Conservation (phyloP, 306 rosid species). For the Cyclanthera cordifolia region DNA sequence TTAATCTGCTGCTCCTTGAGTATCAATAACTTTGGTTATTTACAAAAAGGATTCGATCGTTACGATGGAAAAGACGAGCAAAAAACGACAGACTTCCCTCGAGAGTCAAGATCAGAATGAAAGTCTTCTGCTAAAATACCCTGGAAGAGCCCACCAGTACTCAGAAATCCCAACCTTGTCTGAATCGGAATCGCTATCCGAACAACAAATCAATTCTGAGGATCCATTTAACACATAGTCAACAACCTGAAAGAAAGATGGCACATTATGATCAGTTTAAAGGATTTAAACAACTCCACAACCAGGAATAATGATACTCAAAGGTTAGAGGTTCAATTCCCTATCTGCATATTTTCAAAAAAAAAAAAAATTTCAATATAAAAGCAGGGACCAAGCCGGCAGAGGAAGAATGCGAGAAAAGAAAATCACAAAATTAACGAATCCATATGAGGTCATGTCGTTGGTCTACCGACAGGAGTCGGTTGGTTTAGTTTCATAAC, state of each 20-base stretch:
- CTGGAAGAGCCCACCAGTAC: conserved; percentile 75
- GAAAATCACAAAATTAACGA: neutral
- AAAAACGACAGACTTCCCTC: neutral
- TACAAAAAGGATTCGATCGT: too few species aligned
- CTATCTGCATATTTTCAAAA: too few species aligned
- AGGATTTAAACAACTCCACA: neutral
- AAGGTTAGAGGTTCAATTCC: too few species aligned
- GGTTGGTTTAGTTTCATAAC: neutral
- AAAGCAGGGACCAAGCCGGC: neutral
- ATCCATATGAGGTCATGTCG: neutral
- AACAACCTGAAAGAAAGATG: conserved; percentile 36
- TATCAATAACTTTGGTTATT: too few species aligned
- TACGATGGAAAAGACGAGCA: neutral
- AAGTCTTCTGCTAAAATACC: conserved; percentile 15
- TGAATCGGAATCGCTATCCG: conserved; percentile 74
- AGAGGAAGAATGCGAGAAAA: neutral
- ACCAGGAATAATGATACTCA: neutral
- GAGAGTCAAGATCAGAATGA: too few species aligned
- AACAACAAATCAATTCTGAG: conserved; percentile 25
- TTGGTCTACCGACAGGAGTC: neutral
- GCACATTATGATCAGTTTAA: neutral
- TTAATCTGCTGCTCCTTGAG: neutral
- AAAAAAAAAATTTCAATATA: neutral
- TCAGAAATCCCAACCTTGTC: conserved; percentile 36
- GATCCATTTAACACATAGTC: conserved; percentile 47